A percentile compares a stretch with the other conserved stretches of the same genome.
phyloP scores from a whole-genome alignment of 306 rosid genomes.

The Sesbania bispinosa region DNA sequence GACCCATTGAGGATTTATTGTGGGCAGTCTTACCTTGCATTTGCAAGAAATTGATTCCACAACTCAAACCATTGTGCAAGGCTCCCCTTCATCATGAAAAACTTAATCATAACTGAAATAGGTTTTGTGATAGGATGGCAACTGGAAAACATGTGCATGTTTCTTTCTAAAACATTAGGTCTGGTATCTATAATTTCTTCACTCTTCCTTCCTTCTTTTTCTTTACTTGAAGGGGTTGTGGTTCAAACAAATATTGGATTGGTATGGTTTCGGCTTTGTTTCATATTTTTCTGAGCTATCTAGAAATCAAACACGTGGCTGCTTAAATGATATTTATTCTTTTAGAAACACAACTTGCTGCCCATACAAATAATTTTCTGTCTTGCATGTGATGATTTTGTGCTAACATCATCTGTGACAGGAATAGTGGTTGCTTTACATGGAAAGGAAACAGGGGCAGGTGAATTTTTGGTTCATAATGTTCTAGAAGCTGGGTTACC shows the following conservation, averaged over 20 bases:
- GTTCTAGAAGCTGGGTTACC: conserved; percentile 94
- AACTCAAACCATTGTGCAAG: too few species aligned
- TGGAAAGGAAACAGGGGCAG: conserved; percentile 69
- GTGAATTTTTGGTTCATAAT: conserved; percentile 75
- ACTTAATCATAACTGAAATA: background rate
- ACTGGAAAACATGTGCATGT: background rate
- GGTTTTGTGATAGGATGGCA: conserved; percentile 6
- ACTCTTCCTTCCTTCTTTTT: background rate
- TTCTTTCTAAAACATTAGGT: background rate
- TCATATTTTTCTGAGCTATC: conserved; percentile 10
- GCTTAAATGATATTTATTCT: background rate
- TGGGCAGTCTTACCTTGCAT: too few species aligned
- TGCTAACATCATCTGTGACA: conserved; percentile 36
- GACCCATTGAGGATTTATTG: too few species aligned
- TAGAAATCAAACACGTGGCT: conserved; percentile 16
- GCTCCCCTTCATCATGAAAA: conserved; percentile 17
- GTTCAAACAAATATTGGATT: conserved; percentile 1
- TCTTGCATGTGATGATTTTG: conserved; percentile 15
- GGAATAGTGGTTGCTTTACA: conserved; percentile 77
- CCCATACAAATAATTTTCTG: background rate
- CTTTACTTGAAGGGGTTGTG: background rate
- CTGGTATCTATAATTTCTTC: background rate
- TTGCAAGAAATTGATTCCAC: too few species aligned
- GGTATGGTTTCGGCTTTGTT: conserved; percentile 16
- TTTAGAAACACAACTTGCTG: conserved; percentile 6